These are phyloP conservation scores for Chlorociboria aeruginascens DNA, from an alignment of 495 filamentous ascomycete genomes.

Conservation along the genomic window DNA sequence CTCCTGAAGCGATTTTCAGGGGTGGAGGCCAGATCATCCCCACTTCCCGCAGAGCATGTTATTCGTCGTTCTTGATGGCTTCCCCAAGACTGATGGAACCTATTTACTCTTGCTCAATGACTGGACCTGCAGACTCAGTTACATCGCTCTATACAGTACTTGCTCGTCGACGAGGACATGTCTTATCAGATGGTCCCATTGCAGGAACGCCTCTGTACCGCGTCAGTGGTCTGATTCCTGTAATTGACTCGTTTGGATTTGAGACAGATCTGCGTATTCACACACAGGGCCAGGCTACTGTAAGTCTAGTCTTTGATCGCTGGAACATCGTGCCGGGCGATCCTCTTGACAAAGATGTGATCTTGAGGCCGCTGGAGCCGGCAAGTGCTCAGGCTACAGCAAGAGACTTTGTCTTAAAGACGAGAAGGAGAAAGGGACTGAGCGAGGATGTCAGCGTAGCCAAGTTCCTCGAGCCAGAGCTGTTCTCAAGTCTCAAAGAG, in stretches of 20 bases:
- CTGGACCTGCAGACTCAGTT: conserved; percentile 82
- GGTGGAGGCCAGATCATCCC: conserved; percentile 97
- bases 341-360: conserved; percentile 77
- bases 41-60: conserved; percentile 80
- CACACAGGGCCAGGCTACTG: conserved; percentile 82
- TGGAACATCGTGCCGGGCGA: conserved; percentile 95
- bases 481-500: conserved; percentile 79
- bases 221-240: conserved; percentile 80
- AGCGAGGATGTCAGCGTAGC: conserved; percentile 91
- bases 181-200: conserved; percentile 84
- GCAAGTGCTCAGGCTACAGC: conserved; percentile 78
- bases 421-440: conserved; percentile 80
- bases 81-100: conserved; percentile 94
- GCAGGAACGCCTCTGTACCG: conserved; percentile 92
- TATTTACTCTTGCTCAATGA: conserved; percentile 83
- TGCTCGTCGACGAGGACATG: conserved; percentile 78
- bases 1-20: conserved; percentile 80
- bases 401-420: conserved; percentile 93
- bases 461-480: conserved; percentile 90
- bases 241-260: conserved; percentile 95
- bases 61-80: conserved; percentile 92
- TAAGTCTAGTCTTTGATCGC: conserved; percentile 87
- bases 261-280: conserved; percentile 95
- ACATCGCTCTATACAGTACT: conserved; percentile 84
- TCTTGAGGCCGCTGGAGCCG: conserved; percentile 73